Percentiles rank a stretch among this genome's conserved stretches.
These are phyloP conservation scores for Tuber brumale DNA, from an alignment of 495 filamentous ascomycete species.

Conservation along the genomic window DNA sequence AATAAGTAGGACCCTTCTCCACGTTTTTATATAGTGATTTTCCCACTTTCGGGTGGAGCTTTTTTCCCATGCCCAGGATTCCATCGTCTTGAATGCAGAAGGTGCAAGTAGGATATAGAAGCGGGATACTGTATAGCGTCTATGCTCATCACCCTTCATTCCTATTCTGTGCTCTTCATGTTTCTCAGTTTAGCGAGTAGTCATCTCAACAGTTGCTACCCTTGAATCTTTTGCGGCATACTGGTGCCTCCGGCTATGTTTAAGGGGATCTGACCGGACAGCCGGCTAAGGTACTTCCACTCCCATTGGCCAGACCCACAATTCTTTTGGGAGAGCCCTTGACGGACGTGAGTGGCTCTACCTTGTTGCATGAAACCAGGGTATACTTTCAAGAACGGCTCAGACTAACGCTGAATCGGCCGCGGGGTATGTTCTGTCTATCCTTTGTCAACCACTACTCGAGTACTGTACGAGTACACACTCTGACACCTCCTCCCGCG, in stretches of 20 bases:
- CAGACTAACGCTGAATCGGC: not conserved
- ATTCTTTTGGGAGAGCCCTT: not conserved
- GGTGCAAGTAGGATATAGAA: not conserved
- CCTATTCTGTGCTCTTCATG: not conserved
- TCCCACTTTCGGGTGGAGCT: not conserved
- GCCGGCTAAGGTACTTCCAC: not conserved
- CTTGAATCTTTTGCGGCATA: not conserved
- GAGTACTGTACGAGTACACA: too few relatives aligned
- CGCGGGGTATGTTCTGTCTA: not conserved
- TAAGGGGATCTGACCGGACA: not conserved
- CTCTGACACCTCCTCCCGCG: not conserved
- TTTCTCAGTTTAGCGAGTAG: not conserved
- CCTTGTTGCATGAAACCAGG: not conserved
- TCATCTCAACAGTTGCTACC: not conserved
- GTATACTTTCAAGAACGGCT: not conserved
- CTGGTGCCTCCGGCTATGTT: not conserved
- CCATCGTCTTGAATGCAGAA: not conserved
- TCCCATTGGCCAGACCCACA: not conserved
- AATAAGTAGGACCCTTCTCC: not conserved
- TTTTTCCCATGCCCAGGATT: not conserved
- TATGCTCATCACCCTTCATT: not conserved
- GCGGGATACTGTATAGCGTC: not conserved
- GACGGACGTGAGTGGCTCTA: not conserved
- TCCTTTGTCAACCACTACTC: not conserved
- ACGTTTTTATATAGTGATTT: not conserved